Percentiles rank a stretch among this genome's conserved stretches.
Evolutionary conservation across 202 grass and related monocot genomes (phyloP).

Genomic region (Carex sylvatica): DNA sequence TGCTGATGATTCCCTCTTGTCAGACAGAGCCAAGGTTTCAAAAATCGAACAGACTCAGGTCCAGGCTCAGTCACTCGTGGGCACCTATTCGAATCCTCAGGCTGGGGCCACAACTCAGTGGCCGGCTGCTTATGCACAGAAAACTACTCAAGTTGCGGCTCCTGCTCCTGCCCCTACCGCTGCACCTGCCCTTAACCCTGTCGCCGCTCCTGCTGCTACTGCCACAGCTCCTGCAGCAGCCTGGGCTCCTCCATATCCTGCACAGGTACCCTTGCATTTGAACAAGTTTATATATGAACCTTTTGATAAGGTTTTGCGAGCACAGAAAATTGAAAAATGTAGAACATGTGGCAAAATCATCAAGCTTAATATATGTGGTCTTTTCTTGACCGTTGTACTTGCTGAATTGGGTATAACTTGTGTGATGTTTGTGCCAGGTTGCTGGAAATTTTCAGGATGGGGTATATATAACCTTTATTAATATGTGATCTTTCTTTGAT

Average conservation of each 20-base stretch:
- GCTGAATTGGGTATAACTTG: not conserved
- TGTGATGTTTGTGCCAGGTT: not conserved
- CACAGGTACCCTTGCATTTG: constrained; percentile 45
- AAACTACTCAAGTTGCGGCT: constrained; percentile 33
- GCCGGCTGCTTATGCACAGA: constrained; percentile 40
- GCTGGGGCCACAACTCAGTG: constrained; percentile 28
- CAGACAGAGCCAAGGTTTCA: constrained; percentile 65
- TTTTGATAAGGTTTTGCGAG: not conserved
- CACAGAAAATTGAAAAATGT: not conserved
- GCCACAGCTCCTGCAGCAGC: constrained; percentile 47
- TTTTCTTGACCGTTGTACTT: not conserved
- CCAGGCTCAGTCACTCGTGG: constrained; percentile 37
- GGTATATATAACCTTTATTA: not conserved
- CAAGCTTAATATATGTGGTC: not conserved
- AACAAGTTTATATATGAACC: not conserved
- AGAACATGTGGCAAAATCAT: not conserved
- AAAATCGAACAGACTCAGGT: constrained; percentile 41
- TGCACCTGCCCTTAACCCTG: not conserved
- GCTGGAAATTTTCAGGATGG: not conserved
- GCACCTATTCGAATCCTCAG: constrained; percentile 63
- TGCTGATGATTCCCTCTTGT: constrained; percentile 64
- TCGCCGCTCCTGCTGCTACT: not conserved
- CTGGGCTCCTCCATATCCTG: constrained; percentile 76
- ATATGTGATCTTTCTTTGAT: constrained; percentile 8
- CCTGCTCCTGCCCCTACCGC: not conserved